A percentile compares a stretch with the other conserved stretches of the same genome.
Evolutionary conservation across 805 yeast genomes (phyloP).

Genomic region (Maudiozyma barnettii): DNA sequence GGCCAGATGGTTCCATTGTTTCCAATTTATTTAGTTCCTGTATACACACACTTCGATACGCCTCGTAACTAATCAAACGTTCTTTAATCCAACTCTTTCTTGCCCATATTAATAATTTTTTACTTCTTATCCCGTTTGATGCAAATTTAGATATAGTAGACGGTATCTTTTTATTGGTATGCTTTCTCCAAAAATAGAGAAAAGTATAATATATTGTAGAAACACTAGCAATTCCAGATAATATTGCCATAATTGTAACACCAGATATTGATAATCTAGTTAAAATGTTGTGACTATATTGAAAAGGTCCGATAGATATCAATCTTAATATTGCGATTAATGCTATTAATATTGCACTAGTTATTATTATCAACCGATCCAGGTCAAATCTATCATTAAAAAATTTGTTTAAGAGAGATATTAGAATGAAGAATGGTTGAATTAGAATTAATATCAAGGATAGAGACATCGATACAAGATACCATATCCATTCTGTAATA

Average conservation of each 20-base stretch:
- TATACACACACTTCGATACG: conserved; percentile 14
- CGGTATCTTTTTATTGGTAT: not conserved
- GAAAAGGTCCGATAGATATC: conserved; percentile 24
- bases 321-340: conserved; percentile 11
- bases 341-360: conserved; percentile 9
- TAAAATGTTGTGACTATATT: conserved; percentile 19
- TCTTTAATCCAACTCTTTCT: conserved; percentile 12
- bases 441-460: conserved; percentile 18
- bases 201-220: conserved; percentile 25
- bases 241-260: conserved; percentile 24
- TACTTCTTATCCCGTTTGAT: conserved; percentile 7
- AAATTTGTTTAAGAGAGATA: conserved; percentile 24
- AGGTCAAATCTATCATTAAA: conserved; percentile 20
- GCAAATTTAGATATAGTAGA: not conserved
- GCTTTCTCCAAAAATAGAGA: conserved; percentile 10
- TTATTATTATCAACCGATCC: conserved; percentile 15
- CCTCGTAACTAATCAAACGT: conserved; percentile 14
- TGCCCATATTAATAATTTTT: conserved; percentile 19
- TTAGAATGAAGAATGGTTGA: conserved; percentile 25
- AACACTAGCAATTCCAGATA: conserved; percentile 28
- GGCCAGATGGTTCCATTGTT: conserved; percentile 3
- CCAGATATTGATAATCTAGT: conserved; percentile 28
- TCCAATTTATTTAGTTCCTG: conserved; percentile 11
- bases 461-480: conserved; percentile 15
- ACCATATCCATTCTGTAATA: conserved; percentile 22